Percentiles rank a stretch among this genome's conserved stretches.
These are phyloP conservation scores for Globisporangium middletonii DNA, from an alignment of 352 stramenopile species.

Conservation along the genomic window DNA sequence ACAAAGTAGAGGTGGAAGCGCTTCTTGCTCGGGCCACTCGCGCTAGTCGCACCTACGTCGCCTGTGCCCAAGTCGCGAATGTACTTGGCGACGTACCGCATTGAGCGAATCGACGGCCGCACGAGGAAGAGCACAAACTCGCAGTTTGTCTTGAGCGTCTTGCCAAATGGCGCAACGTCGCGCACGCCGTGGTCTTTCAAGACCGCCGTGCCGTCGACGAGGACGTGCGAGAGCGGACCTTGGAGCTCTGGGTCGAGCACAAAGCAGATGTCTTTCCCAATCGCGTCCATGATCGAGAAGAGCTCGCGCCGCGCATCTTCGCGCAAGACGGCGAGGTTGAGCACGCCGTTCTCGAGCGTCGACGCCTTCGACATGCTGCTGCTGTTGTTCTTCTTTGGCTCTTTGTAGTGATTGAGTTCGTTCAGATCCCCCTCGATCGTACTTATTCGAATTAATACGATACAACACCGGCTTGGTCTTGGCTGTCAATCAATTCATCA, in stretches of 20 bases:
- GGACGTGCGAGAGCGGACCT: conserved; percentile 78
- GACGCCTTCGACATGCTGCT: conserved; percentile 67
- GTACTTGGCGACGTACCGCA: conserved; percentile 81
- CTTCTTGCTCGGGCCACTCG: conserved; percentile 37
- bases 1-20: conserved; percentile 88
- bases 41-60: conserved; percentile 18
- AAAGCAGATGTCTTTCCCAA: conserved; percentile 86
- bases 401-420: neutral
- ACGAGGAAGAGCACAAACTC: conserved; percentile 90
- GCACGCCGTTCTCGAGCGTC: conserved; percentile 75
- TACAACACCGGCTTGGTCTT: no score
- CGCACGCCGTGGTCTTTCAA: conserved; percentile 85
- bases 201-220: conserved; percentile 80
- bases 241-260: conserved; percentile 82
- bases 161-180: conserved; percentile 80
- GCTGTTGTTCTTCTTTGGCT: neutral
- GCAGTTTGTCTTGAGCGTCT: conserved; percentile 71
- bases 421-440: no score
- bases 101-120: conserved; percentile 62
- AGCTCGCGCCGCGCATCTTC: conserved; percentile 81
- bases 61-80: conserved; percentile 44
- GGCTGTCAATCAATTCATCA: neutral
- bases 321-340: conserved; percentile 83
- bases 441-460: no score
- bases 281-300: conserved; percentile 78